These are phyloP conservation scores for Malus asiatica DNA, from an alignment of 306 rosid species.

Conservation along the genomic window DNA sequence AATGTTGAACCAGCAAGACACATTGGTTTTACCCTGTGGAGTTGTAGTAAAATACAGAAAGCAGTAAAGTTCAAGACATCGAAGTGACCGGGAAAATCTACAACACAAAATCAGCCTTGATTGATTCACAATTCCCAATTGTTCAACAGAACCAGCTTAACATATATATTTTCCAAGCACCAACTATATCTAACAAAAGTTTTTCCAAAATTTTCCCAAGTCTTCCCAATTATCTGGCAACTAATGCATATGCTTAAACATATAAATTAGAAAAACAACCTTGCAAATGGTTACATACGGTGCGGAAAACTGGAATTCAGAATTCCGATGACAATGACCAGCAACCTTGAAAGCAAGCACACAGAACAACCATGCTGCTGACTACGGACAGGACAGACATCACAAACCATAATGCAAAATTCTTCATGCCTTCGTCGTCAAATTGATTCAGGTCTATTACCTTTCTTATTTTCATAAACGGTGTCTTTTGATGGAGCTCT, in stretches of 20 bases:
- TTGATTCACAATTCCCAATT: constrained; percentile 32
- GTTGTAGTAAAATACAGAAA: not conserved
- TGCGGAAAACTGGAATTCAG: constrained; percentile 45
- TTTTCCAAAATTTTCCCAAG: constrained; percentile 49
- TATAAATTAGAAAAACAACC: constrained; percentile 34
- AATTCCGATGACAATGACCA: constrained; percentile 47
- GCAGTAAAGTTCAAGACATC: not conserved
- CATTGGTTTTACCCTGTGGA: not conserved
- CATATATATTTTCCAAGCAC: constrained; percentile 26
- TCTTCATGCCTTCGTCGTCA: constrained; percentile 46
- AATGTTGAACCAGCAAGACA: too few relatives aligned
- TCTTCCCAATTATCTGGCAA: constrained; percentile 33
- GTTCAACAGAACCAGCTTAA: constrained; percentile 40
- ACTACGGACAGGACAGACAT: constrained; percentile 49
- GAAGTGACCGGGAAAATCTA: not conserved
- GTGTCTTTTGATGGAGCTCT: constrained; percentile 23
- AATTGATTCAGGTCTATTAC: constrained; percentile 44
- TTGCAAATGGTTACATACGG: constrained; percentile 55
- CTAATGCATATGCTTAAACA: constrained; percentile 38
- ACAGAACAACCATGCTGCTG: constrained; percentile 52
- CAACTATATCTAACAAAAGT: constrained; percentile 29
- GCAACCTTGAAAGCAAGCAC: constrained; percentile 42
- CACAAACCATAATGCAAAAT: constrained; percentile 49
- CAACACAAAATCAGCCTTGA: constrained; percentile 44
- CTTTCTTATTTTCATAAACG: constrained; percentile 40